Percentiles rank a stretch among this genome's conserved stretches.
Evolutionary conservation across 75 land plant genomes (phyloP).

Genomic region (Selaginella moellendorffii): DNA sequence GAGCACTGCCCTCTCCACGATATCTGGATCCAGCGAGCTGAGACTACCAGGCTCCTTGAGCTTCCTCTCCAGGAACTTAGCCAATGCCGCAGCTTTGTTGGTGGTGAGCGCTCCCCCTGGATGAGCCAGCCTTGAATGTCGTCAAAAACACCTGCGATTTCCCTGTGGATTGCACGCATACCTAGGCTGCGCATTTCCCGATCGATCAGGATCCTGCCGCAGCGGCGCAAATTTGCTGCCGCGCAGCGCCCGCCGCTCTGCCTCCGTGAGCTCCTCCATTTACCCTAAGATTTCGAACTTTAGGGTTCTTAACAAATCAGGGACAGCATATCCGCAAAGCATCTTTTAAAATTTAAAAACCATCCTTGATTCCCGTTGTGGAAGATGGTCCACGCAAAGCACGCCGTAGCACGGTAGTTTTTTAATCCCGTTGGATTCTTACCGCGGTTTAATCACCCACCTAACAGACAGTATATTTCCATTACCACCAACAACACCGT

Average conservation of each 20-base stretch:
- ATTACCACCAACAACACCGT: too few relatives aligned
- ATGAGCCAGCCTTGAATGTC: slow-evolving; percentile 57
- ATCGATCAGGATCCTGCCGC: too few relatives aligned
- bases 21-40: slow-evolving; percentile 48
- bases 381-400: too few relatives aligned
- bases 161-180: neutral
- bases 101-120: slow-evolving; percentile 87
- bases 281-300: too few relatives aligned
- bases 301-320: too few relatives aligned
- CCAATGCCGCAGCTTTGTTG: slow-evolving; percentile 90
- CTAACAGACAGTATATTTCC: too few relatives aligned
- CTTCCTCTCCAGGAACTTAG: slow-evolving; percentile 85
- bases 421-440: too few relatives aligned
- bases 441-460: too few relatives aligned
- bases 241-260: slow-evolving; percentile 72
- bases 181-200: neutral
- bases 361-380: too few relatives aligned
- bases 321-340: too few relatives aligned
- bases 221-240: slow-evolving; percentile 73
- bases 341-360: too few relatives aligned
- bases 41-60: slow-evolving; percentile 67
- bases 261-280: slow-evolving; percentile 47
- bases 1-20: slow-evolving; percentile 64
- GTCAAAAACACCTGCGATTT: slow-evolving; percentile 21
- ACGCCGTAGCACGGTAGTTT: too few relatives aligned